Evolutionary conservation across 441 rosid genomes (phyloP).

Genomic region (Isatis lusitanica): DNA sequence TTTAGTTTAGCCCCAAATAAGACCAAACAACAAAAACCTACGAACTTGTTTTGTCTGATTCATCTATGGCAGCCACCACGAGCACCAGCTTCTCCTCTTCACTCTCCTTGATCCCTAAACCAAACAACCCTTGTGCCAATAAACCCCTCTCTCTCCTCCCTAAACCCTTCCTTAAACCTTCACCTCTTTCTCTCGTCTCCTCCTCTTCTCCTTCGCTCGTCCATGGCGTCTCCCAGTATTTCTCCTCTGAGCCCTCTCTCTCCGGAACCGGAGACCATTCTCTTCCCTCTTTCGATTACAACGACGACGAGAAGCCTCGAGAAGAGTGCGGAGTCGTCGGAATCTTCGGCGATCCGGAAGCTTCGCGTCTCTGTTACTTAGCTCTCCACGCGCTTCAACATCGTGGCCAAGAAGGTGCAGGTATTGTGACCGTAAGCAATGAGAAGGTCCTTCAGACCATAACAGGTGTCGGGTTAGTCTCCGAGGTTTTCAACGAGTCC

Average conservation of each 20-base stretch:
- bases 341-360: constrained; percentile 84
- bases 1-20: background rate
- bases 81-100: constrained; percentile 33
- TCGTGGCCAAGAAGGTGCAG: constrained; percentile 98
- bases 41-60: constrained; percentile 8
- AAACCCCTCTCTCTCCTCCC: constrained; percentile 15
- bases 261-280: constrained; percentile 40
- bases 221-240: constrained; percentile 38
- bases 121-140: background rate
- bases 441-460: constrained; percentile 70
- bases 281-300: constrained; percentile 18
- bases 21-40: constrained; percentile 20
- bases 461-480: constrained; percentile 92
- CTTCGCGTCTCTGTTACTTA: constrained; percentile 82
- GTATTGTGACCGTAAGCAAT: constrained; percentile 76
- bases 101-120: constrained; percentile 15
- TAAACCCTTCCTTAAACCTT: constrained; percentile 34
- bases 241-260: background rate
- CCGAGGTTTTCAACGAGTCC: constrained; percentile 77
- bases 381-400: constrained; percentile 95
- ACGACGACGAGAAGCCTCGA: constrained; percentile 70
- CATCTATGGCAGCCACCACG: constrained; percentile 35
- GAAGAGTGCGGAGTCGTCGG: constrained; percentile 99
- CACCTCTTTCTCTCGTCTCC: background rate
- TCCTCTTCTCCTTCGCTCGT: background rate